phyloP scores from a whole-genome alignment of 192 early-diverging fungal genomes.

The Haplosporangium gracile region DNA sequence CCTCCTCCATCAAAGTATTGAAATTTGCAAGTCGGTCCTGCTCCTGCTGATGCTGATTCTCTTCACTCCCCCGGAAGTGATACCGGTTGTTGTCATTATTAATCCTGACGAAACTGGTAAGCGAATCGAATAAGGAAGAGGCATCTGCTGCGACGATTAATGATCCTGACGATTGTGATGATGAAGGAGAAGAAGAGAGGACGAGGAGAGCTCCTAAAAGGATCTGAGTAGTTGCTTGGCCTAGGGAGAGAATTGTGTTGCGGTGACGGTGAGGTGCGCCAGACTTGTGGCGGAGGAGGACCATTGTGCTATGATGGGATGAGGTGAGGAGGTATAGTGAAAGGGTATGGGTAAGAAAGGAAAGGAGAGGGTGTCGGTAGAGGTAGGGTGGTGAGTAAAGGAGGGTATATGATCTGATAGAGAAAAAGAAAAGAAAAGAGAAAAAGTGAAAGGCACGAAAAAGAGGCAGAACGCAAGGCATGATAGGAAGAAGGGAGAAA shows the following conservation, averaged over 20 bases:
- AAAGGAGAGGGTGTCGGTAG: too few relatives aligned
- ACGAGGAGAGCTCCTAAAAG: constrained; percentile 24
- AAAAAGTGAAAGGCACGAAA: not conserved
- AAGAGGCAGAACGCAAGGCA: not conserved
- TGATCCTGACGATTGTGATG: not conserved
- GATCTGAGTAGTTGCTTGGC: constrained; percentile 22
- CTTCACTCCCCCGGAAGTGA: not conserved
- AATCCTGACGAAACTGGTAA: constrained; percentile 14
- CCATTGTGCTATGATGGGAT: not conserved
- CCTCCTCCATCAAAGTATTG: not conserved
- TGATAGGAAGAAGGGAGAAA: not conserved
- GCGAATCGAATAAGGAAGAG: constrained; percentile 20
- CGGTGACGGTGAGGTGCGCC: not conserved
- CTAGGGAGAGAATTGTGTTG: constrained; percentile 10
- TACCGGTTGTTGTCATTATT: not conserved
- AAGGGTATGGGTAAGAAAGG: not conserved
- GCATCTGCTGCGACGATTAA: constrained; percentile 25
- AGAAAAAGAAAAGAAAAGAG: not conserved
- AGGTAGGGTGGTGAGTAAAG: too few relatives aligned
- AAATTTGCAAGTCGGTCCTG: not conserved
- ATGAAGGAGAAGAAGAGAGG: constrained; percentile 9
- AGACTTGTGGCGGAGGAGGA: not conserved
- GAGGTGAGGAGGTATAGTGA: not conserved
- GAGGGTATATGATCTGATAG: too few relatives aligned
- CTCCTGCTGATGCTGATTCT: not conserved